These are phyloP conservation scores for Houttuynia cordata DNA, from an alignment of 164 flowering plant species.

Conservation along the genomic window DNA sequence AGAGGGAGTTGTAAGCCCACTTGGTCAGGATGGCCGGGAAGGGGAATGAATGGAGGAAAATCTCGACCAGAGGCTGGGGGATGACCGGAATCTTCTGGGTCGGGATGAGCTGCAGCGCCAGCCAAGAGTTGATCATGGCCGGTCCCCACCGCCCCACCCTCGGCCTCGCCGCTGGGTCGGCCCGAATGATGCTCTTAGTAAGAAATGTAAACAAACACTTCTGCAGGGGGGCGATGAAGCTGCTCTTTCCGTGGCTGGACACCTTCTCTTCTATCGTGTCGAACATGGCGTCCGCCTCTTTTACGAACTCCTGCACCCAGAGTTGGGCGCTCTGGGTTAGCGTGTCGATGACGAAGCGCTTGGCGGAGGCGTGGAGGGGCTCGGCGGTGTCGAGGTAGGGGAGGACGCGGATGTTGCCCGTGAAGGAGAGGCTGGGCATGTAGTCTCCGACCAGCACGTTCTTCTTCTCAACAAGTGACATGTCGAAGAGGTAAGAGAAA, in stretches of 20 bases:
- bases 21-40: conserved; percentile 49
- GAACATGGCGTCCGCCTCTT: conserved; percentile 49
- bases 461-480: conserved; percentile 67
- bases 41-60: conserved; percentile 61
- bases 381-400: conserved; percentile 78
- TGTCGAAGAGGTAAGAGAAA: conserved; percentile 62
- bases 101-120: conserved; percentile 58
- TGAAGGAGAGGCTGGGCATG: conserved; percentile 64
- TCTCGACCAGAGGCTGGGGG: conserved; percentile 60
- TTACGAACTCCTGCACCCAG: conserved; percentile 37
- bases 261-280: conserved; percentile 37
- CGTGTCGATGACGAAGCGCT: conserved; percentile 40
- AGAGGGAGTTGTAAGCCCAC: conserved; percentile 43
- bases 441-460: conserved; percentile 69
- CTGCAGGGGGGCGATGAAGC: conserved; percentile 35
- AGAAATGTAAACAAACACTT: conserved; percentile 49
- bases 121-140: conserved; percentile 47
- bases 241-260: conserved; percentile 15
- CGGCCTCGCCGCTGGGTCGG: conserved; percentile 40
- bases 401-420: conserved; percentile 56
- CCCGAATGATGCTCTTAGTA: conserved; percentile 36
- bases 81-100: conserved; percentile 26
- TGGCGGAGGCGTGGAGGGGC: conserved; percentile 40
- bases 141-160: conserved; percentile 41
- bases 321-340: conserved; percentile 44